phyloP scores from a whole-genome alignment of 371 early-diverging fungal species.

The Rhizopus sp. region DNA sequence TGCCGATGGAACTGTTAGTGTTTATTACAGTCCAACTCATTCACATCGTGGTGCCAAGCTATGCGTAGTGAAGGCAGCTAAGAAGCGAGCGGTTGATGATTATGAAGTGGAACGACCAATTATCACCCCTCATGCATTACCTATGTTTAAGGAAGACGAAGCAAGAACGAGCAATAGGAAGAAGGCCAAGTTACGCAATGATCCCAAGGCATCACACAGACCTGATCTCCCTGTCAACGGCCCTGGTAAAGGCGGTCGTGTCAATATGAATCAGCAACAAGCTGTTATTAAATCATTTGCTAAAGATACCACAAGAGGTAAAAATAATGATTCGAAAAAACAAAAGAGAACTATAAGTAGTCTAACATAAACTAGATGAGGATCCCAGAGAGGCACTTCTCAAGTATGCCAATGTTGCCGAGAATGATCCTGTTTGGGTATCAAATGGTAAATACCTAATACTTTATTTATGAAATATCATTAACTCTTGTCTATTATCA shows the following conservation, averaged over 20 bases:
- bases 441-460: slow-evolving; percentile 52
- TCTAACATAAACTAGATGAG: slow-evolving; percentile 57
- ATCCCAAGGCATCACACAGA: slow-evolving; percentile 72
- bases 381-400: slow-evolving; percentile 96
- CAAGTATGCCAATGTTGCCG: slow-evolving; percentile 84
- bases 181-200: slow-evolving; percentile 73
- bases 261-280: slow-evolving; percentile 82
- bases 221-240: slow-evolving; percentile 82
- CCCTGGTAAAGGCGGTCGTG: slow-evolving; percentile 85
- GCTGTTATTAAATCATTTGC: slow-evolving; percentile 81
- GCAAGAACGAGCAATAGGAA: slow-evolving; percentile 71
- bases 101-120: slow-evolving; percentile 72
- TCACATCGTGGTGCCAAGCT: slow-evolving; percentile 80
- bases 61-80: slow-evolving; percentile 67
- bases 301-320: slow-evolving; percentile 80
- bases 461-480: background rate
- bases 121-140: slow-evolving; percentile 86
- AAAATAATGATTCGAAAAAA: background rate
- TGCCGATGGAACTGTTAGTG: slow-evolving; percentile 72
- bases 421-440: slow-evolving; percentile 86
- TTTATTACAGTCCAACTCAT: slow-evolving; percentile 76
- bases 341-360: background rate
- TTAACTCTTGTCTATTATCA: background rate
- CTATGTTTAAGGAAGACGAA: slow-evolving; percentile 82
- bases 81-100: slow-evolving; percentile 69